phyloP scores from a whole-genome alignment of 2,329 filamentous ascomycete species.

The Botrytis galanthina region DNA sequence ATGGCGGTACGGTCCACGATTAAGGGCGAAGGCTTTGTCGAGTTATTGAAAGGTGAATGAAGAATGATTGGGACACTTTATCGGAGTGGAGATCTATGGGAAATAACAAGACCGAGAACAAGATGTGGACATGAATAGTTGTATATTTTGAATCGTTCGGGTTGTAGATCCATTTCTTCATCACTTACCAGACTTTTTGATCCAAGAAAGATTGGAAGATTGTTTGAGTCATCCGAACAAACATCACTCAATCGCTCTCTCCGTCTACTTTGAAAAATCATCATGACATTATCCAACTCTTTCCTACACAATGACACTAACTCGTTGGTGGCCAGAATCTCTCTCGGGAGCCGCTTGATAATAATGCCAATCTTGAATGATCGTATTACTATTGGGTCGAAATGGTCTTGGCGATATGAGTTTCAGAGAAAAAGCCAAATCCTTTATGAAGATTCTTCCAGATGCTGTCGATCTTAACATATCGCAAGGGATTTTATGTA shows the following conservation, averaged over 20 bases:
- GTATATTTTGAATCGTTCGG: not conserved
- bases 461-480: not conserved
- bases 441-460: not conserved
- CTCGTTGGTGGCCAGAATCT: not conserved
- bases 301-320: not conserved
- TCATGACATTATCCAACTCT: not conserved
- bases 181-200: not conserved
- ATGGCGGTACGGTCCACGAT: conserved; percentile 40
- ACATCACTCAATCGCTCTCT: not conserved
- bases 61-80: not conserved
- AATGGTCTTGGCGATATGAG: not conserved
- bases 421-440: not conserved
- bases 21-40: conserved; percentile 36
- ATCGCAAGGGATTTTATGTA: not conserved
- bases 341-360: not conserved
- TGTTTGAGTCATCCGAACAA: not conserved
- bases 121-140: not conserved
- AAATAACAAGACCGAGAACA: not conserved
- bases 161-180: too few relatives aligned
- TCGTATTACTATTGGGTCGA: not conserved
- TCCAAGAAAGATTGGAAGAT: not conserved
- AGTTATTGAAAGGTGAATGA: conserved; percentile 20
- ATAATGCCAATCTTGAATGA: not conserved
- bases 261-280: not conserved
- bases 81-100: not conserved